phyloP scores from a whole-genome alignment of 2,329 filamentous ascomycete genomes.

The Trichoderma sp. region DNA sequence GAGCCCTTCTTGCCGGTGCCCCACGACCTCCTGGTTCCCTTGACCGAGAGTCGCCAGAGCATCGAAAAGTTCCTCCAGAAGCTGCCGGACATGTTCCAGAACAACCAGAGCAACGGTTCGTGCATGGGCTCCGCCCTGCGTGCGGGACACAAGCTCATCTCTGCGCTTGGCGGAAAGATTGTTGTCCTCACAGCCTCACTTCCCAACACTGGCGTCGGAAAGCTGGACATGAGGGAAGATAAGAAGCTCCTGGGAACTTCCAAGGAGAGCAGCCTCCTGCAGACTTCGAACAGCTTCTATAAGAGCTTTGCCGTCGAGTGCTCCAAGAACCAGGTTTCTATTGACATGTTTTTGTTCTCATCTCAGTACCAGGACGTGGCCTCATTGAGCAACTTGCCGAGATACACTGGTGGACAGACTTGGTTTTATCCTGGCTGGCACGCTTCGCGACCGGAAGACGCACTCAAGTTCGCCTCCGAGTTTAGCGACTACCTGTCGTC shows the following conservation, averaged over 20 bases:
- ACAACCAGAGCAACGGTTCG: slow-evolving; percentile 85
- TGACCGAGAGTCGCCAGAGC: slow-evolving; percentile 85
- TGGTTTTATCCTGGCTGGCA: slow-evolving; percentile 99
- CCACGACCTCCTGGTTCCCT: slow-evolving; percentile 83
- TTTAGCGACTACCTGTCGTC: slow-evolving; percentile 97
- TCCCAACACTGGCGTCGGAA: slow-evolving; percentile 86
- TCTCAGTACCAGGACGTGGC: slow-evolving; percentile 97
- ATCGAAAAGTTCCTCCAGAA: slow-evolving; percentile 90
- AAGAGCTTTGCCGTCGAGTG: slow-evolving; percentile 99
- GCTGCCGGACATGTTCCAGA: slow-evolving; percentile 95
- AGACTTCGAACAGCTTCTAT: slow-evolving; percentile 95
- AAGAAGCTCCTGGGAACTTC: slow-evolving; percentile 94
- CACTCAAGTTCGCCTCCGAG: slow-evolving; percentile 95
- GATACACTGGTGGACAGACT: slow-evolving; percentile 96
- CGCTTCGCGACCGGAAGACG: slow-evolving; percentile 88
- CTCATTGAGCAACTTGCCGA: slow-evolving; percentile 88
- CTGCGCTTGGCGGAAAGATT: slow-evolving; percentile 91
- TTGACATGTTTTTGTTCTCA: slow-evolving; percentile 97
- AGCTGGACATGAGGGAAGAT: slow-evolving; percentile 91
- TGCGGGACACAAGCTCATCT: slow-evolving; percentile 94
- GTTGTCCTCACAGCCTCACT: slow-evolving; percentile 87
- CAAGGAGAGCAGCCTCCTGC: slow-evolving; percentile 83
- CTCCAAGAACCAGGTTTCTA: slow-evolving; percentile 97
- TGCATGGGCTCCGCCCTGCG: slow-evolving; percentile 93
- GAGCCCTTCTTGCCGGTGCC: slow-evolving; percentile 96